These are phyloP conservation scores for Lactuca saligna DNA, from an alignment of 129 eudicot genomes.

Conservation along the genomic window DNA sequence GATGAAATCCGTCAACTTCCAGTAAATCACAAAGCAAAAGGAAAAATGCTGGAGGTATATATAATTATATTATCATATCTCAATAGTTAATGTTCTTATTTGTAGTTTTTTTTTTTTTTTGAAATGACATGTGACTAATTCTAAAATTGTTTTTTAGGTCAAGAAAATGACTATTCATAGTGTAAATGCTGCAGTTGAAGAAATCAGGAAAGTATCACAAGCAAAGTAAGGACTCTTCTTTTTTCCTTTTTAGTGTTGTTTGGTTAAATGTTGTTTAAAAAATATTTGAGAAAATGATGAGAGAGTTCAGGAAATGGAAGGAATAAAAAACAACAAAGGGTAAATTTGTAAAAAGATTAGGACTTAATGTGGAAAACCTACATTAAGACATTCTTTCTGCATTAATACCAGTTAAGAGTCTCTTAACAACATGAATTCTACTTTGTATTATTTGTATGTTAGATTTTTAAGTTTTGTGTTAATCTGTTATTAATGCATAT, in stretches of 20 bases:
- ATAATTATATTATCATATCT: background rate
- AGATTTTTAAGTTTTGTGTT: background rate
- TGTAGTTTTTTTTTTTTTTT: background rate
- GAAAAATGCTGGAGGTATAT: slow-evolving; percentile 58
- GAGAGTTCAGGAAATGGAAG: no score
- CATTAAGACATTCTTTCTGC: no score
- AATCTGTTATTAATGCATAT: background rate
- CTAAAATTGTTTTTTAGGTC: slow-evolving; percentile 52
- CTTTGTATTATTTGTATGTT: no score
- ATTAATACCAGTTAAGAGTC: no score
- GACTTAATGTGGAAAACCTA: no score
- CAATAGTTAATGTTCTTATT: background rate
- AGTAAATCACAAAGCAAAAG: slow-evolving; percentile 71
- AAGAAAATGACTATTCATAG: slow-evolving; percentile 67
- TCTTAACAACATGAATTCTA: no score
- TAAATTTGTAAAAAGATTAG: no score
- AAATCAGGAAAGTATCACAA: slow-evolving; percentile 38
- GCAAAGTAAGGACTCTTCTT: slow-evolving; percentile 29
- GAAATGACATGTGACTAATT: slow-evolving; percentile 4
- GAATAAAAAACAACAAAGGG: no score
- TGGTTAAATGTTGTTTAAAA: no score
- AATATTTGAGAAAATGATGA: no score
- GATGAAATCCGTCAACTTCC: slow-evolving; percentile 90
- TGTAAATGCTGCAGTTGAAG: slow-evolving; percentile 68
- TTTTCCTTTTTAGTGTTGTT: background rate